Conservation (phyloP, 305 asterid genomes). For the Fraxinus floribunda region DNA sequence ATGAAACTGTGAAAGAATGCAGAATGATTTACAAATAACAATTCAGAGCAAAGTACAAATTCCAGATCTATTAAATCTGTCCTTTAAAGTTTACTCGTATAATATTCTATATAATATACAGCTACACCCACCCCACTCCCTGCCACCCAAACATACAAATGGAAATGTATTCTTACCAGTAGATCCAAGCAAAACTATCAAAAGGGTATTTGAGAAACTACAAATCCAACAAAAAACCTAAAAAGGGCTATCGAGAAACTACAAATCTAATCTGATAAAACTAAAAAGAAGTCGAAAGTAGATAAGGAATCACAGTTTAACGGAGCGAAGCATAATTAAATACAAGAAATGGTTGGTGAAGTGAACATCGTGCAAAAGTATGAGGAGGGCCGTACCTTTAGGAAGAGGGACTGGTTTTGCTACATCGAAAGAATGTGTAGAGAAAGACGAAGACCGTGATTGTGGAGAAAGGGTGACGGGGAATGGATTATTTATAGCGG, state of each 20-base stretch:
- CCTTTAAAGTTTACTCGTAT: conserved; percentile 19
- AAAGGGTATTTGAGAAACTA: not conserved
- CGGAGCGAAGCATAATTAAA: not conserved
- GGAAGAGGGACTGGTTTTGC: conserved; percentile 16
- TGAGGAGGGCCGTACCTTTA: conserved; percentile 38
- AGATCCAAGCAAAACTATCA: conserved; percentile 32
- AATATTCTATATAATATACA: not conserved
- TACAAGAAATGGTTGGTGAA: conserved; percentile 3
- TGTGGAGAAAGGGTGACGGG: conserved; percentile 17
- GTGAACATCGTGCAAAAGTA: not conserved
- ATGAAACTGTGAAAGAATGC: conserved; percentile 27
- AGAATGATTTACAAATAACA: conserved; percentile 26
- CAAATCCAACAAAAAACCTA: not conserved
- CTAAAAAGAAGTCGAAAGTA: not conserved
- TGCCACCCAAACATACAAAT: not conserved
- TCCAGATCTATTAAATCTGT: not conserved
- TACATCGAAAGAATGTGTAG: not conserved
- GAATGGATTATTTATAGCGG: conserved; percentile 41
- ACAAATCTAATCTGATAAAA: not conserved
- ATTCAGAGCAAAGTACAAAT: no score
- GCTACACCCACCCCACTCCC: conserved; percentile 9
- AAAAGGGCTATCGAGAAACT: not conserved
- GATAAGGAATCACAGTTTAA: not conserved
- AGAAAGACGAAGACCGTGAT: conserved; percentile 40
- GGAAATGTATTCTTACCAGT: conserved; percentile 14